Evolutionary conservation across 2,329 filamentous ascomycete species (phyloP), one percentile per base, ranked within the genome.

Genomic region (Endoconidiophora laricicola): DNA sequence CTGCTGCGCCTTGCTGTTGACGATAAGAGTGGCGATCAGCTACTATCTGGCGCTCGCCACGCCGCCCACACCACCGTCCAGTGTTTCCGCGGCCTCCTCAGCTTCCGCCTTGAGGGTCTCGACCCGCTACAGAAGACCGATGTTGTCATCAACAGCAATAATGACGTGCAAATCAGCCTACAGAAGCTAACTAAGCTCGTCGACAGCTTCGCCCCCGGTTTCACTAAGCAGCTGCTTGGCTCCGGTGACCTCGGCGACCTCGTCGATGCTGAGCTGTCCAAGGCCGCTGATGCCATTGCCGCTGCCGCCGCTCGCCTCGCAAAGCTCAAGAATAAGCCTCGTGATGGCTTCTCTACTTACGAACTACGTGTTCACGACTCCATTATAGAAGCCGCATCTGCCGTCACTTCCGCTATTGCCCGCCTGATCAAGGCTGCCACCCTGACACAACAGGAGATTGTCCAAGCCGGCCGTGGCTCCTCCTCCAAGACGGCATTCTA

Each of bases 121-220:
- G 88, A 94, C 57, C 78, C 86, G 12, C 73, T 93, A 55, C 85
- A 94, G 63, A 94, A 94, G 77, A 93, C 87, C 2, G 90, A 96
- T 55, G 86, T 96, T 33, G 90, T 98, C 50, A 93, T 98, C 68
- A 93, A 91, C 67, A 90, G 84, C 71, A 96, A 94, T 66, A 86
- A 93, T 56, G 91, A 98, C 56, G 88, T 96, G 7, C 86, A 95
- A 63, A 83, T 93, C 66, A 87, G 93, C 57, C 72, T 98, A 48
- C 90, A 96, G 68, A 85, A 83, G 61, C 74, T 98, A 56, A 94
- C 87, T 64, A 95, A 94, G 69, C 71, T 94, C 46, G 87, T 90
- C 1, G 91, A 98, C 62, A 76, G 81, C 0, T 94, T 96, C 59
- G 86, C 88, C 2, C 90, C 90, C 0, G 88, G 86, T 64, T 86